Conservation (phyloP, 75 land plant genomes). For the Picea sitchensis region DNA sequence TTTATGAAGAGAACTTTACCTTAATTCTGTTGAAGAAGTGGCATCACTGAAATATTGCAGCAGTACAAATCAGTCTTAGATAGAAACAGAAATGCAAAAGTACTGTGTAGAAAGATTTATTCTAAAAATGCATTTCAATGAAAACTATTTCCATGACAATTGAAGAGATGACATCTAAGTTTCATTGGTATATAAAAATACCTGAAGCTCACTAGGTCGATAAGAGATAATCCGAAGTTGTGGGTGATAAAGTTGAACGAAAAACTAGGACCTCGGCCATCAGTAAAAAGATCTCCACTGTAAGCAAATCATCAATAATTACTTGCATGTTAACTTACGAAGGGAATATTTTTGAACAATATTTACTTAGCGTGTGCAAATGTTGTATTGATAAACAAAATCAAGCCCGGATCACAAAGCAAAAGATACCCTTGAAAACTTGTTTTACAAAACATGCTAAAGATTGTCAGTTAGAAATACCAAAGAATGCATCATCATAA, state of each 20-base stretch:
- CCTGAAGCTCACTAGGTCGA: conserved; percentile 95
- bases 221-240: conserved; percentile 74
- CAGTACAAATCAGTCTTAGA: neutral
- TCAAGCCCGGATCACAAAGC: neutral
- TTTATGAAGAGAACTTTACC: conserved; percentile 7
- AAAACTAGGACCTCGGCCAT: conserved; percentile 88
- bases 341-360: neutral
- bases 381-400: neutral
- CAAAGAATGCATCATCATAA: neutral
- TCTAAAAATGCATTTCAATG: neutral
- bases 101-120: neutral
- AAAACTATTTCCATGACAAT: neutral
- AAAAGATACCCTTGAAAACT: neutral
- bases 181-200: conserved; percentile 3
- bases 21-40: neutral
- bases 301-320: neutral
- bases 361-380: neutral
- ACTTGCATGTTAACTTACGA: neutral
- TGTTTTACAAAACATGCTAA: neutral
- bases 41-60: neutral
- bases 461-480: neutral
- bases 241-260: conserved; percentile 77
- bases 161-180: neutral
- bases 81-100: neutral
- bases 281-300: conserved; percentile 81